A percentile compares a stretch with the other conserved stretches of the same genome.
phyloP scores from a whole-genome alignment of 345 rosid genomes.

The Camelina sativa region DNA sequence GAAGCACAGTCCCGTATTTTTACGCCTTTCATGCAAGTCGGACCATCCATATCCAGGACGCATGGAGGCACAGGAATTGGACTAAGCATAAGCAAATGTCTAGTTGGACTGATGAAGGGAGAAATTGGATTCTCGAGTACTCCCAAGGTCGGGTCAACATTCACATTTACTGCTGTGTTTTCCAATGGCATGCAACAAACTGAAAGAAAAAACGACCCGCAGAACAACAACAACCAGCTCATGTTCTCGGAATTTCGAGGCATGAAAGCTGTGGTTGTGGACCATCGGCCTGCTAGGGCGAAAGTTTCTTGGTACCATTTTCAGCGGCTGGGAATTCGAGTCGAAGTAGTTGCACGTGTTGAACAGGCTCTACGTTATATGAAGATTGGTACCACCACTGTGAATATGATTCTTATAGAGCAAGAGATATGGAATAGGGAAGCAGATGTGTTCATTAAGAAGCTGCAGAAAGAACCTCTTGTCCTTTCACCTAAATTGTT shows the following conservation, averaged over 20 bases:
- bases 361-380: slow-evolving; percentile 53
- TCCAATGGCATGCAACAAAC: slow-evolving; percentile 50
- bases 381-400: slow-evolving; percentile 39
- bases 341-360: slow-evolving; percentile 62
- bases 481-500: slow-evolving; percentile 56
- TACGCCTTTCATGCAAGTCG: slow-evolving; percentile 96
- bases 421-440: slow-evolving; percentile 86
- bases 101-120: slow-evolving; percentile 91
- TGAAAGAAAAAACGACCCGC: slow-evolving; percentile 55
- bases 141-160: slow-evolving; percentile 85
- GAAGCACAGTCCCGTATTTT: slow-evolving; percentile 90
- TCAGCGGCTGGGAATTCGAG: slow-evolving; percentile 74
- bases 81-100: slow-evolving; percentile 93
- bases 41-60: slow-evolving; percentile 83
- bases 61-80: slow-evolving; percentile 98
- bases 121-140: slow-evolving; percentile 85
- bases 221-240: slow-evolving; percentile 51
- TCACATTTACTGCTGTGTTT: slow-evolving; percentile 88
- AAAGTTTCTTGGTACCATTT: slow-evolving; percentile 80
- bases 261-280: slow-evolving; percentile 80
- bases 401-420: slow-evolving; percentile 73
- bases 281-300: slow-evolving; percentile 72
- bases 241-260: slow-evolving; percentile 63
- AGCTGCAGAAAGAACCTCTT: slow-evolving; percentile 45
- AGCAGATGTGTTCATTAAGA: slow-evolving; percentile 51